A percentile compares a stretch with the other conserved stretches of the same genome.
Evolutionary conservation across 192 early-diverging fungal genomes (phyloP).

Genomic region (Fimicolochytrium jonesii): DNA sequence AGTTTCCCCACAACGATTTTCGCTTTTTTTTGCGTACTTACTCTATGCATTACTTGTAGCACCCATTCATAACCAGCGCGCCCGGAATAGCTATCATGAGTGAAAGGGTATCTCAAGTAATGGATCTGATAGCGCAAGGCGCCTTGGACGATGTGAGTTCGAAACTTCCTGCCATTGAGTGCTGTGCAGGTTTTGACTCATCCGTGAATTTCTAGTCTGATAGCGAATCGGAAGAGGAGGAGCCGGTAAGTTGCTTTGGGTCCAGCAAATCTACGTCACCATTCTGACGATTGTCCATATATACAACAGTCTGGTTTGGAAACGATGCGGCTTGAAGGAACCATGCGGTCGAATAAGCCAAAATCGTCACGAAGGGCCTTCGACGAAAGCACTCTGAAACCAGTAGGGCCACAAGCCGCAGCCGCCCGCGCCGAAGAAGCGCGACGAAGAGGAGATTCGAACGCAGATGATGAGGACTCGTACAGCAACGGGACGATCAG

Average conservation of each 20-base stretch:
- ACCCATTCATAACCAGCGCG: constrained; percentile 41
- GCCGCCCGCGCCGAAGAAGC: not conserved
- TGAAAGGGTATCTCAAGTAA: constrained; percentile 15
- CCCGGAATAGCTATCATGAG: constrained; percentile 12
- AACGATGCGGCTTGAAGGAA: not conserved
- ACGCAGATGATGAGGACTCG: not conserved
- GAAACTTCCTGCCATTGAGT: not conserved
- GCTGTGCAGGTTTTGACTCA: not conserved
- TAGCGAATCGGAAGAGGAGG: constrained; percentile 18
- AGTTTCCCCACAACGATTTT: not conserved
- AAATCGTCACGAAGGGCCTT: not conserved
- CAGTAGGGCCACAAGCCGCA: not conserved
- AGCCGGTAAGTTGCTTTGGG: constrained; percentile 8
- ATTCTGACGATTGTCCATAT: not conserved
- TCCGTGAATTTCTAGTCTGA: constrained; percentile 7
- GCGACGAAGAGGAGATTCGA: not conserved
- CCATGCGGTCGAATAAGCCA: not conserved
- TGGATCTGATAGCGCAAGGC: constrained; percentile 30
- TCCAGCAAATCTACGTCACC: not conserved
- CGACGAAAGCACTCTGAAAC: constrained; percentile 8
- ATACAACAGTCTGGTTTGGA: not conserved
- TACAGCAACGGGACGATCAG: not conserved
- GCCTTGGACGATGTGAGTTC: constrained; percentile 19
- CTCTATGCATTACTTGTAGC: constrained; percentile 10
- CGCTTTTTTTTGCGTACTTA: not conserved